Evolutionary conservation across 1,284 basidiomycete species (phyloP), one percentile per base, ranked within the genome.

Genomic region (Ceratobasidium sp.): DNA sequence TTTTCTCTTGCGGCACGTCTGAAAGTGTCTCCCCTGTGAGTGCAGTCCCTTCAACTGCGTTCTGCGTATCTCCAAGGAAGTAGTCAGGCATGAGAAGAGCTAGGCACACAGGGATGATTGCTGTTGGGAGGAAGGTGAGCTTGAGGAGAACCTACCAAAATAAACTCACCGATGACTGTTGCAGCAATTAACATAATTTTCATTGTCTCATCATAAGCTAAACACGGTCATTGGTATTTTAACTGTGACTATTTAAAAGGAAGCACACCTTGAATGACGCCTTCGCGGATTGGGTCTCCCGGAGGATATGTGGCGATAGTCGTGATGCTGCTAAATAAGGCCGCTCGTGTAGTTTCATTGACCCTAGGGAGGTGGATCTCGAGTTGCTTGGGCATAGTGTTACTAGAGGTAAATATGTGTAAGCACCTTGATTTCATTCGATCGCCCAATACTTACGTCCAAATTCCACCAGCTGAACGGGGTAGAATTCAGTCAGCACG

Each of bases 271-370:
- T 74, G 68, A 65, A 85, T 85, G 7, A 84, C 84, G 38, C 86
- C 86, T 1, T 82, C 61, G 28, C 86, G 81, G 76, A 86, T 83
- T 33, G 33, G 33, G 33, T 33, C 33, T 33, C 33, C 33, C 33
- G 33, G 33, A 33, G 33, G 33, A 33, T 33, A 33, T 33, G 33
- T 33, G 33, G 33, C 33, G 33, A 33, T 33, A 33, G 33, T 33
- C 33, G 33, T 33, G 80, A 85, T 85, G 44, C 80, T 80, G 33
- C 85, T 83, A 77, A 82, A 85, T 6, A 80, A 26, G 6, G 46
- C 67, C n/a, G 38, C 50, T 6, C 59, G 42, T 7, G 67, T 67
- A 12, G 69, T 66, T 17, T 44, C 66, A 38, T 65, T 73, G 10
- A 79, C 67, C 13, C 42, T 38, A 46, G 79, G 79, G 20, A 80